Evolutionary conservation across 768 basidiomycete species (phyloP).

Genomic region (Boletus vinaceobasis): DNA sequence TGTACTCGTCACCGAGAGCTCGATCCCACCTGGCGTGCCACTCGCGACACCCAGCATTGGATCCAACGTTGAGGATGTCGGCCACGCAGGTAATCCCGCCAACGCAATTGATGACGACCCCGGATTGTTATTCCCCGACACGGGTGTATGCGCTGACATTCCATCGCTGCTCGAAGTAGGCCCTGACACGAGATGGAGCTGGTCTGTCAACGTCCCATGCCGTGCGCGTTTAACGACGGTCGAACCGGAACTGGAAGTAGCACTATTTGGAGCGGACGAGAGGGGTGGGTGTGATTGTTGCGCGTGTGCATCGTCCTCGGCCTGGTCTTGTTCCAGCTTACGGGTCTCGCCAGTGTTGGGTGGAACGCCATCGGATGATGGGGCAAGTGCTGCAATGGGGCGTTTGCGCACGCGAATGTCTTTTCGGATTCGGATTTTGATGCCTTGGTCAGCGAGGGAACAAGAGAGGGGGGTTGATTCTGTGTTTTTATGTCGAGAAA

Average conservation of each 20-base stretch:
- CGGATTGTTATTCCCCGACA: slow-evolving; percentile 10
- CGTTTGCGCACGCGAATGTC: slow-evolving; percentile 83
- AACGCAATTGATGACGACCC: slow-evolving; percentile 21
- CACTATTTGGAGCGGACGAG: slow-evolving; percentile 1
- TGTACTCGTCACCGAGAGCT: slow-evolving; percentile 18
- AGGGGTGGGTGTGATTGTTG: slow-evolving; percentile 9
- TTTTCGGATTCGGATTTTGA: slow-evolving; percentile 92
- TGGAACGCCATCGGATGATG: slow-evolving; percentile 15
- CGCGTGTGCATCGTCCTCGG: slow-evolving; percentile 19
- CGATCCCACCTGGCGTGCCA: slow-evolving; percentile 31
- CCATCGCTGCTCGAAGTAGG: slow-evolving; percentile 18
- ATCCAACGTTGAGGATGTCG: slow-evolving; percentile 27
- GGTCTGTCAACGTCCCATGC: slow-evolving; percentile 25
- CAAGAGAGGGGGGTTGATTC: slow-evolving; percentile 88
- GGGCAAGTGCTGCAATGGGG: slow-evolving; percentile 40
- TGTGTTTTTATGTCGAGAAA: slow-evolving; percentile 24
- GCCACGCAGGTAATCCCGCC: slow-evolving; percentile 33
- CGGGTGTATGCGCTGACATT: slow-evolving; percentile 19
- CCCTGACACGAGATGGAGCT: slow-evolving; percentile 19
- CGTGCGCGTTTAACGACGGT: slow-evolving; percentile 25
- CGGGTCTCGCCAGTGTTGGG: slow-evolving; percentile 11
- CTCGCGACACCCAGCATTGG: slow-evolving; percentile 33
- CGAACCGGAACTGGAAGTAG: background rate
- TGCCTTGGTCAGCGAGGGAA: slow-evolving; percentile 91
- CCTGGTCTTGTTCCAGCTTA: slow-evolving; percentile 28